Evolutionary conservation across 129 eudicot genomes (phyloP).

Genomic region (Chrysanthemum makinoi): DNA sequence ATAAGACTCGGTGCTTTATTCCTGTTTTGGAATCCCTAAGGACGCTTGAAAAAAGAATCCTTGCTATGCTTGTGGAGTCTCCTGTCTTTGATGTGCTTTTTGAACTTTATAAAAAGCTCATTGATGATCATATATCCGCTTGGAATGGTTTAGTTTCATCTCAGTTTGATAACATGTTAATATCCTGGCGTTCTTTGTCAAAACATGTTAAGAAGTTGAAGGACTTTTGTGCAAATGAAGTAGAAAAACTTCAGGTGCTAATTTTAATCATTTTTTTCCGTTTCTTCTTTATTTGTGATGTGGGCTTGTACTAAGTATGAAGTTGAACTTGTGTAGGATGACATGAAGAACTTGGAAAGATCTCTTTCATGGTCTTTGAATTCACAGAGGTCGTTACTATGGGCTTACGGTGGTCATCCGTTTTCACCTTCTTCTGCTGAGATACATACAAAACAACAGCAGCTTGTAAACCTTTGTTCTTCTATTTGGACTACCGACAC

Average conservation of each 20-base stretch:
- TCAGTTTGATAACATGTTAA: conserved; percentile 36
- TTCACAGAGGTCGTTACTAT: conserved; percentile 71
- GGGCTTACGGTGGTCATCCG: conserved; percentile 96
- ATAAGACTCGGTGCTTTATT: conserved; percentile 32
- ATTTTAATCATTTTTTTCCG: not conserved
- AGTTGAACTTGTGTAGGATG: conserved; percentile 36
- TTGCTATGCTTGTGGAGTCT: conserved; percentile 53
- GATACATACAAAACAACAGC: conserved; percentile 46
- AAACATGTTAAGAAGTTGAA: conserved; percentile 51
- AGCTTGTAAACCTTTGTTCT: conserved; percentile 48
- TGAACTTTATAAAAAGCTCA: conserved; percentile 47
- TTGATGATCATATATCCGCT: conserved; percentile 65
- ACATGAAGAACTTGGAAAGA: conserved; percentile 38
- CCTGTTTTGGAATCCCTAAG: conserved; percentile 46
- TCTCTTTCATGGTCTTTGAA: conserved; percentile 41
- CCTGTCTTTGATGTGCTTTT: conserved; percentile 56
- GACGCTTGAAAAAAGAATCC: conserved; percentile 65
- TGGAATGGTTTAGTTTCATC: conserved; percentile 61
- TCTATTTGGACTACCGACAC: conserved; percentile 53
- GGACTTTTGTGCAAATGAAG: conserved; percentile 52
- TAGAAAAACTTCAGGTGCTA: conserved; percentile 58
- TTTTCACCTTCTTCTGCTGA: conserved; percentile 60
- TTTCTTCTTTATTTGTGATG: not conserved
- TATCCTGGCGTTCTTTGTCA: conserved; percentile 62
- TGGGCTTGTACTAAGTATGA: not conserved